Evolutionary conservation across 108 stramenopile genomes (phyloP).

Genomic region (Cyclotella cryptica): DNA sequence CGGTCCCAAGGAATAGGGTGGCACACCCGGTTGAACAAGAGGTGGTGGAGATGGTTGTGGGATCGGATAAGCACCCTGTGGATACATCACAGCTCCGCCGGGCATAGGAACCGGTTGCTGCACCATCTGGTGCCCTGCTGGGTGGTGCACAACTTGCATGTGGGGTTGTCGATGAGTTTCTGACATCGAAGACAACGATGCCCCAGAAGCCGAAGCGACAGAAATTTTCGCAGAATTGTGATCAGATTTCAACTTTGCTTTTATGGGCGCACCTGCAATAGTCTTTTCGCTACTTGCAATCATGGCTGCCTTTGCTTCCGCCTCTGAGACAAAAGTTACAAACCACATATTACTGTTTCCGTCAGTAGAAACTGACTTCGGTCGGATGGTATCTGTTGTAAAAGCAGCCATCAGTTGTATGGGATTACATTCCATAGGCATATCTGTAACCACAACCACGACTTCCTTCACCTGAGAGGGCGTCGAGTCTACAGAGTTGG

Average conservation of each 20-base stretch:
- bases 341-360: conserved; percentile 14
- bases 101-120: conserved; percentile 14
- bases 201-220: conserved; percentile 28
- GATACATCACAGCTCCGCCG: background rate
- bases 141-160: background rate
- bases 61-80: conserved; percentile 10
- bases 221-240: conserved; percentile 27
- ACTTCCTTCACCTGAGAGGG: conserved; percentile 32
- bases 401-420: conserved; percentile 24
- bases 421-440: conserved; percentile 23
- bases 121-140: conserved; percentile 13
- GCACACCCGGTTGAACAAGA: conserved; percentile 6
- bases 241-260: conserved; percentile 18
- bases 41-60: conserved; percentile 22
- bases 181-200: conserved; percentile 48
- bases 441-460: conserved; percentile 20
- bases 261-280: conserved; percentile 20
- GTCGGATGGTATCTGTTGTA: conserved; percentile 29
- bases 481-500: conserved; percentile 45
- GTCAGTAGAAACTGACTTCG: conserved; percentile 26
- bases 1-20: conserved; percentile 17
- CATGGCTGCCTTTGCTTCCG: conserved; percentile 26
- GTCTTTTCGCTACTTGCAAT: conserved; percentile 19
- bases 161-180: conserved; percentile 19
- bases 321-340: conserved; percentile 18